Evolutionary conservation across 306 rosid species (phyloP), one percentile per base, ranked within the genome.

Genomic region (Fagus sylvatica): DNA sequence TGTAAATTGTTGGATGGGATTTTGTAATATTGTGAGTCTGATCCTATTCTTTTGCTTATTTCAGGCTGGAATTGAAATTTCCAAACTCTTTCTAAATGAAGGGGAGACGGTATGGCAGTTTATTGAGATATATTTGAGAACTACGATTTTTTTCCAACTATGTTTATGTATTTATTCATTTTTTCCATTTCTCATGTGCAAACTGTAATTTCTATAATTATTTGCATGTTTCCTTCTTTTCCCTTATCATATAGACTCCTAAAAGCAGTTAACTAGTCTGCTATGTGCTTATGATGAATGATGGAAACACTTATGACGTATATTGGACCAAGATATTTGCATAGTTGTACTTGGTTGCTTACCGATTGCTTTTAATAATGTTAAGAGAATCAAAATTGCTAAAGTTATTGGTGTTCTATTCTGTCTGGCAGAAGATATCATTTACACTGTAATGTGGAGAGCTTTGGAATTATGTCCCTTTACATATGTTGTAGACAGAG

Each of bases 11-110:
- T 74, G 41, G 48, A 39, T 39, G 12, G 53, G 33, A 2, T 36
- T 70, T 74, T 72, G 36, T 36, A 74, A 74, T 55, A 36, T 64
- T 54, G 75, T 71, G 78, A 68, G 70, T 81, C 65, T 78, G 33
- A 79, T 84, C 75, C 28, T 75, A 46, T 19, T 53, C 72, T 83
- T 80, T 77, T 71, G 64, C 68, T 56, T 71, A 65, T 46, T 88
- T 88, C 90, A 95, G 98, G 97, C 93, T 81, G 98, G 98, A 83
- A 92, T 91, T 79, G 98, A 95, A 84, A 91, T 87, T 71, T 88
- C 98, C 67, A 95, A 95, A 91, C 91, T 92, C 60, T 95, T 92
- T 81, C 88, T 95, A 22, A 88, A 81, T 43, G 78, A 89, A 85
- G 98, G 98, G 80, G 89, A 93, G 81, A 89, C 90, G 90, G 98